Evolutionary conservation across 306 rosid genomes (phyloP), one percentile per base, ranked within the genome.

Genomic region (Ormosia semicastrata): DNA sequence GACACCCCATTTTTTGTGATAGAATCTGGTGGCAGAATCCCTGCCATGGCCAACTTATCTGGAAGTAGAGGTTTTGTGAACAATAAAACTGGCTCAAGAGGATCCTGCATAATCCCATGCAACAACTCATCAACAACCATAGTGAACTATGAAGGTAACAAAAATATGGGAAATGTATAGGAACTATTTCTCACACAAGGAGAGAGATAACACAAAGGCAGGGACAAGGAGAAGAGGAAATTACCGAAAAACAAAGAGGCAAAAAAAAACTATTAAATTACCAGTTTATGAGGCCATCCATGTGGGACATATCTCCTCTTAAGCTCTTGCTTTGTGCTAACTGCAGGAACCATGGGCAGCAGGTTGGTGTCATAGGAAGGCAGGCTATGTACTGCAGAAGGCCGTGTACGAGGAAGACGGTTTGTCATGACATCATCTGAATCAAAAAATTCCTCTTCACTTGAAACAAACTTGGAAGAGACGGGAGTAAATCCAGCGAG

Each of bases 231-330:
- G 71, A 24, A 3, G 44, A 9, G 24, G 17, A 7, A 0, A 37
- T 43, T 17, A 37, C 4, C 2, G 2, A 50, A 29, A 62, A 56
- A 33, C 14, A 3, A 64, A 41, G 32, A 32, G 7, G 32, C n/a
- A 34, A 34, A 24, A 34, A 59, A 66, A 73, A n/a, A 17, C 15
- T 40, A 33, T 9, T 8, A 43, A 58, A 85, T 36, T 93, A 95
- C 99, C 97, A 93, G 74, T 85, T 87, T 95, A 62, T 93, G 98
- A 85, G 93, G 99, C 99, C 99, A 95, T 78, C 98, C 97, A 8
- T 82, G 93, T 53, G 93, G 93, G 41, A 80, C 88, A 76, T 84
- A 84, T 84, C 93, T 90, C 77, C 93, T 89, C 84, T 89, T 90
- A 14, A 91, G 84, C 76, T 92, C 99, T 75, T 90, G 97, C 80